These are phyloP conservation scores for Grosmannia serpens DNA, from an alignment of 2,329 filamentous ascomycete genomes.

Conservation along the genomic window DNA sequence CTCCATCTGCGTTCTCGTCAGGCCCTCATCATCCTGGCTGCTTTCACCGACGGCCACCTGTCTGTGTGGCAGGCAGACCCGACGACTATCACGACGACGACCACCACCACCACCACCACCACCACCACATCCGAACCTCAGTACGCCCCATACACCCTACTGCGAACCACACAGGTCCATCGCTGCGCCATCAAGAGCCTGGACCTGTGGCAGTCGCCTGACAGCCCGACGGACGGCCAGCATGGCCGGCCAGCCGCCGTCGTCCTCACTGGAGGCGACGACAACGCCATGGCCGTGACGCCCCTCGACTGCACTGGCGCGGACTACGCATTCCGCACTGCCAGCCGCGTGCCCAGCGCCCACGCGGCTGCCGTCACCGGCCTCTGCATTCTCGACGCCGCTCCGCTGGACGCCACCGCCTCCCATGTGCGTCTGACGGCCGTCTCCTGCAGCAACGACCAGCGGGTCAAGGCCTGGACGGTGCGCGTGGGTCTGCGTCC, in stretches of 20 bases:
- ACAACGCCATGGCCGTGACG: constrained; percentile 60
- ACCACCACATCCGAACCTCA: neutral
- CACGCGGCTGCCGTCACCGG: constrained; percentile 65
- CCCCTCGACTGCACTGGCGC: constrained; percentile 26
- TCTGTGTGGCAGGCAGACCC: constrained; percentile 40
- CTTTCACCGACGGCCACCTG: constrained; percentile 72
- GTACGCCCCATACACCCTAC: constrained; percentile 11
- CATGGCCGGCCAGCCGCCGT: neutral
- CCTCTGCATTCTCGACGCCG: constrained; percentile 24
- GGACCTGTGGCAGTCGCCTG: constrained; percentile 21
- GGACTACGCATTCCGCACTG: constrained; percentile 11
- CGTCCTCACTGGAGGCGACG: constrained; percentile 73
- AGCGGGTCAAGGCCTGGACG: constrained; percentile 45
- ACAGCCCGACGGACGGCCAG: no score
- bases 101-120: neutral
- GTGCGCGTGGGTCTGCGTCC: constrained; percentile 11
- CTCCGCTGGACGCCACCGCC: neutral
- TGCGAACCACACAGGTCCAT: constrained; percentile 31
- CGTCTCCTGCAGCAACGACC: constrained; percentile 42
- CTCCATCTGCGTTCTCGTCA: constrained; percentile 19
- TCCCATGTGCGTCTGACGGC: constrained; percentile 5
- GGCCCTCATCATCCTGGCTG: constrained; percentile 43
- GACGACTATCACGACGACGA: no score
- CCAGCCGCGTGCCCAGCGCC: constrained; percentile 36
- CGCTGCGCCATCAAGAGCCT: constrained; percentile 70